Conservation (phyloP, 2,329 filamentous ascomycete species). For the Cytospora piceae region DNA sequence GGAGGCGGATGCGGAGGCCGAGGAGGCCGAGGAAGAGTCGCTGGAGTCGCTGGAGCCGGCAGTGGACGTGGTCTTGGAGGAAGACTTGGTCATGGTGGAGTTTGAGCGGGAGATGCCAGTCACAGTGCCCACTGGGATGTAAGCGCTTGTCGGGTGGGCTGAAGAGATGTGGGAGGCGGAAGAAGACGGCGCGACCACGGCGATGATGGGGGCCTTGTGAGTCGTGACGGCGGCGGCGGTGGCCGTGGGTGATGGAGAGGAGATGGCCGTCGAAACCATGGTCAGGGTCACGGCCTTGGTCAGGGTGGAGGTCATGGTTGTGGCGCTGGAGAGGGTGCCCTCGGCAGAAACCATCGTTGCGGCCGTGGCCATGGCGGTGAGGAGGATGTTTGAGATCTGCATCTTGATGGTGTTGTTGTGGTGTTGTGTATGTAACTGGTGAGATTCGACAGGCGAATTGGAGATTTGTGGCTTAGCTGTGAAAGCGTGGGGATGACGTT, state of each 20-base stretch:
- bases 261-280: slow-evolving; percentile 51
- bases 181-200: slow-evolving; percentile 36
- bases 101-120: slow-evolving; percentile 11
- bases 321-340: slow-evolving; percentile 40
- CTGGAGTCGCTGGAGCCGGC: slow-evolving; percentile 6
- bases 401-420: slow-evolving; percentile 42
- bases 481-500: neutral
- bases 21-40: slow-evolving; percentile 28
- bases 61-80: slow-evolving; percentile 15
- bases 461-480: neutral
- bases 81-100: slow-evolving; percentile 4
- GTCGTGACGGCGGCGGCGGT: slow-evolving; percentile 14
- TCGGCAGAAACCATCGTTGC: slow-evolving; percentile 43
- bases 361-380: slow-evolving; percentile 47
- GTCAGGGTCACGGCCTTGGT: slow-evolving; percentile 54
- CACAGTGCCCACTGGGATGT: slow-evolving; percentile 32
- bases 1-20: slow-evolving; percentile 35
- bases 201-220: slow-evolving; percentile 5
- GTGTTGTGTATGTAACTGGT: neutral
- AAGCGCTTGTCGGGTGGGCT: slow-evolving; percentile 41
- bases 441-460: neutral
- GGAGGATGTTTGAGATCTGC: slow-evolving; percentile 50
- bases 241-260: slow-evolving; percentile 37
- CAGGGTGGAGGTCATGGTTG: slow-evolving; percentile 51
- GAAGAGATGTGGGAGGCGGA: slow-evolving; percentile 36